Base-by-base conservation (phyloP, 108 stramenopile species). In the Cyclostephanos tholiformis region DNA sequence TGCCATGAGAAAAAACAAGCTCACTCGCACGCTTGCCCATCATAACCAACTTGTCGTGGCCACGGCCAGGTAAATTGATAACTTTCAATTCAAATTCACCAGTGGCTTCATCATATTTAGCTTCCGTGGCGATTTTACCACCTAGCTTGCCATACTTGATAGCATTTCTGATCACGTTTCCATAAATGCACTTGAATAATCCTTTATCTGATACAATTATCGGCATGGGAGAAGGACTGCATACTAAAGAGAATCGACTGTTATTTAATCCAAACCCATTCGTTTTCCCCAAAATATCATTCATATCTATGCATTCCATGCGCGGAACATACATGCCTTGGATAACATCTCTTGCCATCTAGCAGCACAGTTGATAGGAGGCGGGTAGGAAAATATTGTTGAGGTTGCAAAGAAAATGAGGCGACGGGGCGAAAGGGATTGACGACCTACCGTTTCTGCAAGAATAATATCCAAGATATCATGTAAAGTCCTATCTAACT, bases 101-200 rank as follows among this genome's bases (percentile, higher is more conserved):
- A 1, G 23, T 44, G 13, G 41, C 23, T 26, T 76, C 57, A 46
- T 75, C 61, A 41, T 76, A 87, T 12, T 30, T 53, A 25, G 87
- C 58, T 35, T 58, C 53, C 19, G 86, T 89, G 53, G 65, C 60
- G 30, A 89, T 77, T 36, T 50, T 57, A 0, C 83, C 86, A 14
- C 71, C 80, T n/a, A 43, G 65, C 49, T 89, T 84, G 27, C 89
- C 89, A 71, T 86, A 87, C 51, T 82, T 84, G 50, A 85, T 84
- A 13, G 89, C 85, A 72, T 89, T 89, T 57, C 79, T 76, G 32
- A 89, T 44, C 23, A 83, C 85, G 60, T 86, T 82, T 63, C 78
- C 67, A 63, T 89, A 79, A 25, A 89, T 77, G 69, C 83, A 84
- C 35, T 65, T 41, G 12, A 89, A 26, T 5, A 89, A 77, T 20